A percentile compares a stretch with the other conserved stretches of the same genome.
Evolutionary conservation across 495 filamentous ascomycete genomes (phyloP).

Genomic region (Lentithecium fluviatile): DNA sequence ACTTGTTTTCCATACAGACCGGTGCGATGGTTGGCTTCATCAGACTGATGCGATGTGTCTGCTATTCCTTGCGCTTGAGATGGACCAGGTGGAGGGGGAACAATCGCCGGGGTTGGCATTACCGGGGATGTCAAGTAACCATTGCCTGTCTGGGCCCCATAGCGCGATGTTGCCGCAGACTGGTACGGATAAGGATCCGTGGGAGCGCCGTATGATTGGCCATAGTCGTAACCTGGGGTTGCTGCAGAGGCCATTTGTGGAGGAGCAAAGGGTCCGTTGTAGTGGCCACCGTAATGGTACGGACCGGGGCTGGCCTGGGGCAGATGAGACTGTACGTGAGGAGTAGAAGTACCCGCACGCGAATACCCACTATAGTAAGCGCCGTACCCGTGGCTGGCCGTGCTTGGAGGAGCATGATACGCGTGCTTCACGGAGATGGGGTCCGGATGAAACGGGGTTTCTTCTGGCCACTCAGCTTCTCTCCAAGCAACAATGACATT

Average conservation of each 20-base stretch:
- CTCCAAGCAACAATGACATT: conserved; percentile 71
- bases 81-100: conserved; percentile 2
- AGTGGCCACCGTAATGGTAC: conserved; percentile 45
- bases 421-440: conserved; percentile 46
- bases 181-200: conserved; percentile 27
- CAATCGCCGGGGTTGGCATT: conserved; percentile 4
- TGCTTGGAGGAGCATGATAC: conserved; percentile 34
- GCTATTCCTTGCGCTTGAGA: background rate
- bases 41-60: background rate
- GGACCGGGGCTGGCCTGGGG: conserved; percentile 43
- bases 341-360: conserved; percentile 29
- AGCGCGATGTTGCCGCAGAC: conserved; percentile 19
- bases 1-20: conserved; percentile 49
- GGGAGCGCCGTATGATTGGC: conserved; percentile 16
- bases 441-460: conserved; percentile 65
- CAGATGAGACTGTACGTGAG: conserved; percentile 37
- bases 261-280: conserved; percentile 44
- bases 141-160: conserved; percentile 4
- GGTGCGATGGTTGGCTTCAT: conserved; percentile 21
- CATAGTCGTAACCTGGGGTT: conserved; percentile 23
- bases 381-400: conserved; percentile 19
- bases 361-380: conserved; percentile 45
- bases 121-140: conserved; percentile 28
- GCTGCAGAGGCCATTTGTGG: conserved; percentile 31
- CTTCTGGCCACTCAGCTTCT: conserved; percentile 70